Evolutionary conservation across 345 rosid genomes (phyloP), one percentile per base, ranked within the genome.

Genomic region (Syzygium grande): DNA sequence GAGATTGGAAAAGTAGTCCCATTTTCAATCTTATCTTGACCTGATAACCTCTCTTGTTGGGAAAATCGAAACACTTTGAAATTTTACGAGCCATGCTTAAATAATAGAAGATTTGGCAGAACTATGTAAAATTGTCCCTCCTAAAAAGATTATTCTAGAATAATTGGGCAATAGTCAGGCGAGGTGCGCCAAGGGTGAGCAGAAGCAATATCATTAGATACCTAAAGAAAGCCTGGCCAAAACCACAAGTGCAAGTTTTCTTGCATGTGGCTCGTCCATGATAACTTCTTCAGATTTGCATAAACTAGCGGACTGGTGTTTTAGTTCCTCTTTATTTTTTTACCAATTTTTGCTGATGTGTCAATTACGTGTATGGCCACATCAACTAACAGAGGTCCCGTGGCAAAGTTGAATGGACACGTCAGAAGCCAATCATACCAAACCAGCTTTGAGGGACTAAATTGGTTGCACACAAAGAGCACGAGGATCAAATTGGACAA

Each of bases 191-290:
- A 10, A 4, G 25, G 29, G 29, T 2, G 15, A 6, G 65, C 29
- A 25, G 25, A 58, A 58, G 4, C 27, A 58, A 58, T 14, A 14
- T 58, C 14, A 58, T 58, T 58, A 58, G 29, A 58, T 58, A 58
- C 29, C 1, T 25, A 58, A 25, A 14, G 65, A 58, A 58, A 25
- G 65, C 65, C 14, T 25, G 3, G 65, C 29, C 65, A 58, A 58
- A 14, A 0, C 15, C 25, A 11, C 29, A 11, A 11, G 5, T 25
- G 65, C 27, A 58, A 58, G 65, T 58, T 58, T 58, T 6, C 6
- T 3, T 58, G 11, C 29, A 58, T 58, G 29, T 58, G 29, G 1
- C 25, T 11, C 3, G 2, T 58, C 25, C 3, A 0, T 0, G 3
- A 2, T 25, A 58, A 58, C 0, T 58, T 2, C 10, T 25, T 58